These are phyloP conservation scores for Nicotiana paniculata DNA, from an alignment of 257 asterid species.

Conservation along the genomic window DNA sequence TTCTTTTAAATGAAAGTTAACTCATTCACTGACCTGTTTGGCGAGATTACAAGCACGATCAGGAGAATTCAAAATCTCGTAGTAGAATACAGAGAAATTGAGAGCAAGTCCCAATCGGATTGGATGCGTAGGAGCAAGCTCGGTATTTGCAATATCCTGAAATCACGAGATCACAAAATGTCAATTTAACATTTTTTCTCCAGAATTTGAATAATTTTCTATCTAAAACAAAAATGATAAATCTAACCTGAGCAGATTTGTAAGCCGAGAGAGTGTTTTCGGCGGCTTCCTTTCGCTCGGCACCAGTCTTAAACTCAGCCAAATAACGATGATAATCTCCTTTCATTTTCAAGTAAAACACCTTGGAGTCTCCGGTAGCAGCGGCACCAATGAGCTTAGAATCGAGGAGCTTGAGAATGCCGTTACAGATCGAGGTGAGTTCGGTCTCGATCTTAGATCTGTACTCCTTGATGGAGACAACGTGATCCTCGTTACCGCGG, in stretches of 20 bases:
- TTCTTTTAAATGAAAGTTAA: no score
- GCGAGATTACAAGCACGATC: conserved; percentile 86
- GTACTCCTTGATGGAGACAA: conserved; percentile 54
- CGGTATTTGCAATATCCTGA: conserved; percentile 74
- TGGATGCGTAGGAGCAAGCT: conserved; percentile 84
- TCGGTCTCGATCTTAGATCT: conserved; percentile 82
- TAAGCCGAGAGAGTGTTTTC: conserved; percentile 86
- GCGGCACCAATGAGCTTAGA: conserved; percentile 68
- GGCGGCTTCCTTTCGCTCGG: conserved; percentile 80
- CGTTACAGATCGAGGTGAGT: conserved; percentile 67
- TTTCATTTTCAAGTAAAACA: conserved; percentile 85
- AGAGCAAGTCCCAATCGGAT: conserved; percentile 85
- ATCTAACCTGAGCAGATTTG: conserved; percentile 74
- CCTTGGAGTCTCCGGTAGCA: conserved; percentile 64
- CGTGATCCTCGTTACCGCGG: conserved; percentile 82
- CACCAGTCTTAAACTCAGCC: conserved; percentile 74
- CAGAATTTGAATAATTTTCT: neutral
- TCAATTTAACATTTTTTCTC: neutral
- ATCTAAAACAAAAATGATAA: neutral
- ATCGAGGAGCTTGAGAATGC: conserved; percentile 66
- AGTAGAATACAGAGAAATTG: conserved; percentile 85
- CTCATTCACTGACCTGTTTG: conserved; percentile 47
- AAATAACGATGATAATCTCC: conserved; percentile 80
- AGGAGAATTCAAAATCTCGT: conserved; percentile 76
- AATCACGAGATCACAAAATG: neutral